These are phyloP conservation scores for Fraxinus platypoda DNA, from an alignment of 305 asterid species.

Conservation along the genomic window DNA sequence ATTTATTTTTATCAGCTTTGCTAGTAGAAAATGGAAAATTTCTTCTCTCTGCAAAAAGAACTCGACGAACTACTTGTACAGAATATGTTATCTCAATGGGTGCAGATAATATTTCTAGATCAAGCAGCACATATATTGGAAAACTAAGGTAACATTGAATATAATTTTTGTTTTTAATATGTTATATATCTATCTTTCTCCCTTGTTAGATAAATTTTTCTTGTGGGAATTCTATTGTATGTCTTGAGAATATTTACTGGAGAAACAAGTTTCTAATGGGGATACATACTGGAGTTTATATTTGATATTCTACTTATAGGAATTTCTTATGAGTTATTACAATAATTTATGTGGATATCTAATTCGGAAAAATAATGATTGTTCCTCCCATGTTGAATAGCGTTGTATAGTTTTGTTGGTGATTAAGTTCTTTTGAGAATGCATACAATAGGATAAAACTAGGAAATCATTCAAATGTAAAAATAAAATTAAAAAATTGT, in stretches of 20 bases:
- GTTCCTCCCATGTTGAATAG: background rate
- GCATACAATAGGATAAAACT: background rate
- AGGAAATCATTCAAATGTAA: background rate
- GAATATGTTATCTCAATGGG: conserved; percentile 60
- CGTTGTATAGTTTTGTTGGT: background rate
- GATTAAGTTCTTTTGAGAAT: background rate
- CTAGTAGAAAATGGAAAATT: conserved; percentile 58
- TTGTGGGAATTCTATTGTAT: background rate
- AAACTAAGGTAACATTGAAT: conserved; percentile 41
- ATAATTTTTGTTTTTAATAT: background rate
- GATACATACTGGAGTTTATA: background rate
- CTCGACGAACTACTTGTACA: conserved; percentile 58
- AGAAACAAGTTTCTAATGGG: background rate
- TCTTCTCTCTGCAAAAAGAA: conserved; percentile 62
- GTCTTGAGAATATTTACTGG: background rate
- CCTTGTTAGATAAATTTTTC: background rate
- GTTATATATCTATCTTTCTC: background rate
- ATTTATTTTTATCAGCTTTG: conserved; percentile 38
- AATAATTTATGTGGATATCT: background rate
- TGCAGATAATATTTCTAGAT: conserved; percentile 54
- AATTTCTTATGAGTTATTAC: background rate
- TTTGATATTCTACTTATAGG: background rate
- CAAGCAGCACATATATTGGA: conserved; percentile 59
- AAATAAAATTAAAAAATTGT: background rate
- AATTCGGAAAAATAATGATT: background rate